Evolutionary conservation across 2,329 filamentous ascomycete genomes (phyloP).

Genomic region (Graphilbum ipis-grandicollis): DNA sequence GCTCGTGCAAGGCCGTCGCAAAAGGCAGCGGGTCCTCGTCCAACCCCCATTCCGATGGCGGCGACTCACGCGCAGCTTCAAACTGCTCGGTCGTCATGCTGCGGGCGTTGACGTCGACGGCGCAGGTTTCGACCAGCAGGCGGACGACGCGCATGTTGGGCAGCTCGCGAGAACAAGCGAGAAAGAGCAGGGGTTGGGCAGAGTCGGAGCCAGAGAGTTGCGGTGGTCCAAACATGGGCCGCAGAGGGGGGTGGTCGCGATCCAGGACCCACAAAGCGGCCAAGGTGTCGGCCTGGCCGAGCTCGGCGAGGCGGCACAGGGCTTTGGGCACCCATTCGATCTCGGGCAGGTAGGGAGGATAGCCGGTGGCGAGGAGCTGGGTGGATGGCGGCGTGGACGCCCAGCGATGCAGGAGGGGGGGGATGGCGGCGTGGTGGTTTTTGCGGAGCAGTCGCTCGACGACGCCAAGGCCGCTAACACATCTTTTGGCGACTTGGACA

Average conservation of each 20-base stretch:
- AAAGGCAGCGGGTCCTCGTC: not conserved
- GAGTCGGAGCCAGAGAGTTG: not conserved
- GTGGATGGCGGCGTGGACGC: not conserved
- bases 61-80: not conserved
- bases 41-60: not conserved
- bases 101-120: constrained; percentile 2
- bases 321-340: not conserved
- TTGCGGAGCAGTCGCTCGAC: not conserved
- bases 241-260: not conserved
- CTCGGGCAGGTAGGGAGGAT: not conserved
- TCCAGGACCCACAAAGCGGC: not conserved
- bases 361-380: not conserved
- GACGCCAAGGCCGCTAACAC: not conserved
- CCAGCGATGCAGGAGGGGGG: not conserved
- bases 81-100: constrained; percentile 1
- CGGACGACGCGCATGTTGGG: constrained; percentile 5
- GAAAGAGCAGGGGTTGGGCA: not conserved
- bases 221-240: not conserved
- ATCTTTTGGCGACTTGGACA: not conserved
- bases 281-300: not conserved
- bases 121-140: constrained; percentile 2
- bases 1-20: not conserved
- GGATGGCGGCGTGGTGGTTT: not conserved
- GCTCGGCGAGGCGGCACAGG: not conserved
- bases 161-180: constrained; percentile 2